Evolutionary conservation across 2,329 filamentous ascomycete genomes (phyloP), one percentile per base, ranked within the genome.

Genomic region (Chaetomium sp.): DNA sequence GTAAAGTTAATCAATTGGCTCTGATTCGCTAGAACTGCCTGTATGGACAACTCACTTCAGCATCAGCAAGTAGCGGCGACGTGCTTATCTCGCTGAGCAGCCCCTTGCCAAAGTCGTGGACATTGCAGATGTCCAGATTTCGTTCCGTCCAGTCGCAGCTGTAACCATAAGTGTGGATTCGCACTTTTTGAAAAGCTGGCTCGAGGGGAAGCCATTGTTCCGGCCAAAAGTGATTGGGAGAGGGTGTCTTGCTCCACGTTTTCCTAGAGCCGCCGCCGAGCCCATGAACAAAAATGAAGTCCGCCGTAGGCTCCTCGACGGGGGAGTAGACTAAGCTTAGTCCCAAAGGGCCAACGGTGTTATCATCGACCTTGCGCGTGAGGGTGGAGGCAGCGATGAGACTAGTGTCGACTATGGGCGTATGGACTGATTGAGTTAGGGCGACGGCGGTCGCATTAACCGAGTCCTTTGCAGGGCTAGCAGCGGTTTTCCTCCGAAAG

Each of bases 281-380:
- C 8, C 49, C 49, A 27, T 52, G 49, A n/a, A 52, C 41, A 8
- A 52, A 52, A 14, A 52, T 33, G 12, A 52, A 44, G 49, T 52
- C 49, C 6, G 32, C 27, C 11, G 32, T 32, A 9, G 49, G 49
- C 32, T 51, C 38, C 4, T 37, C 38, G 40, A 42, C 40, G 5
- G 49, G 49, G 8, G 49, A 37, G 32, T 51, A 33, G 19, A 51
- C 38, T 14, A 51, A 37, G 38, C 27, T 51, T 11, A 51, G 12
- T 2, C 49, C 49, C 14, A 51, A 37, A 1, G 49, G 49, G 7
- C 49, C 49, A 14, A 11, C 38, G 11, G 38, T 32, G 38, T 51
- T 33, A 42, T 42, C 40, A 14, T 11, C 40, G 40, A 14, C 40
- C 12, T 42, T 42, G 40, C 40, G 12, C 40, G 40, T 12, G 14